Evolutionary conservation across 805 yeast genomes (phyloP).

Genomic region (Wickerhamomyces tratensis): DNA sequence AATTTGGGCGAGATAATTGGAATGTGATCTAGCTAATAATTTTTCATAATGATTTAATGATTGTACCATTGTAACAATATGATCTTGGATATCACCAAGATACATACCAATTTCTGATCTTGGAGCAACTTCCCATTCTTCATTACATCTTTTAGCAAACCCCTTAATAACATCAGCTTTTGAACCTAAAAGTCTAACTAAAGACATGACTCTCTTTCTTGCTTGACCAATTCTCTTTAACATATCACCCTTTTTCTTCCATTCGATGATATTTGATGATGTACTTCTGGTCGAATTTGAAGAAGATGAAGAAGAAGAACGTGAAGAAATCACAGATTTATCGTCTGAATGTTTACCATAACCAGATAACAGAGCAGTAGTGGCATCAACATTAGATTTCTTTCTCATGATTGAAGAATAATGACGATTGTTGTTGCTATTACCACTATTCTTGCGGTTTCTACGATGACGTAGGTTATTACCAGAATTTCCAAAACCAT

Average conservation of each 20-base stretch:
- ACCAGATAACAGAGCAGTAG: too few species aligned
- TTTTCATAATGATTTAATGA: constrained; percentile 92
- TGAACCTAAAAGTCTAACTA: constrained; percentile 73
- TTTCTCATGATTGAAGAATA: too few species aligned
- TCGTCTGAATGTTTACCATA: constrained; percentile 2
- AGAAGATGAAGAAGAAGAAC: constrained; percentile 7
- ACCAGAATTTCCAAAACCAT: too few species aligned
- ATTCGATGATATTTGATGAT: constrained; percentile 41
- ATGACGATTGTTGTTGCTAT: not conserved
- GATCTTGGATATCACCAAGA: constrained; percentile 96
- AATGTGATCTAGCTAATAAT: constrained; percentile 86
- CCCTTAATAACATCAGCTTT: constrained; percentile 98
- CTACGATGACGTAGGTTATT: not conserved
- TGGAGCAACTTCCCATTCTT: constrained; percentile 73
- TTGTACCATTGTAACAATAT: constrained; percentile 94
- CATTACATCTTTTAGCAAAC: constrained; percentile 83
- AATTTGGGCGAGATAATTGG: constrained; percentile 92
- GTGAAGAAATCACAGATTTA: constrained; percentile 13
- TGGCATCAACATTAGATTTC: too few species aligned
- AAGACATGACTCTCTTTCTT: constrained; percentile 88
- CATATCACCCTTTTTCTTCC: constrained; percentile 95
- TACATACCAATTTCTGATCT: constrained; percentile 87
- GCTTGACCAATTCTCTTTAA: constrained; percentile 91
- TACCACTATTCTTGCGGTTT: not conserved
- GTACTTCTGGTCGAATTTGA: constrained; percentile 23